phyloP scores from a whole-genome alignment of 352 stramenopile species.

The Phytophthora pseudosyringae region DNA sequence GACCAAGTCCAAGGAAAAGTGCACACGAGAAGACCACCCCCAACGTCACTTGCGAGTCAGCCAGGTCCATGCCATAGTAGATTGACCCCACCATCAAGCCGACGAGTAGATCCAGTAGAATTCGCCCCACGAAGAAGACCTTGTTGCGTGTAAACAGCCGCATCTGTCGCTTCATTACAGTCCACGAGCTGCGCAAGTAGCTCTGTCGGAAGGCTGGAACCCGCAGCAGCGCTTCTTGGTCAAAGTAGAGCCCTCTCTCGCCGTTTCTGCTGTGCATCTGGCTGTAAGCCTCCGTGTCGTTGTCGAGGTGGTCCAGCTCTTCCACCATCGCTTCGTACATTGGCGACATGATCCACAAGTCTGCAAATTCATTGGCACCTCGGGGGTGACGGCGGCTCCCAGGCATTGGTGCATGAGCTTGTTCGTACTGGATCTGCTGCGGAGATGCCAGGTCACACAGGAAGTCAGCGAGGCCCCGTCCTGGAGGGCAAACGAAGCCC shows the following conservation, averaged over 20 bases:
- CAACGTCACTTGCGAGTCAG: conserved; percentile 43
- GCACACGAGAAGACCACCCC: conserved; percentile 82
- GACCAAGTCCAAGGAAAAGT: conserved; percentile 78
- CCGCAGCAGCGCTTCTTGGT: conserved; percentile 43
- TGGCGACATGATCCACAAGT: conserved; percentile 50
- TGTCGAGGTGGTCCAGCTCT: conserved; percentile 37
- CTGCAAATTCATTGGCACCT: conserved; percentile 47
- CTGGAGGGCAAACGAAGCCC: conserved; percentile 59
- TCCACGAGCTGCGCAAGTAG: conserved; percentile 42
- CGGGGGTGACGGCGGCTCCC: conserved; percentile 38
- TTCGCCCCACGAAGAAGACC: conserved; percentile 41
- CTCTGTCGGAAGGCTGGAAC: conserved; percentile 50
- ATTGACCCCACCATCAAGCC: conserved; percentile 47
- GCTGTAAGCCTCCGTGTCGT: conserved; percentile 30
- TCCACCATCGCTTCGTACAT: conserved; percentile 51
- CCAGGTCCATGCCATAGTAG: conserved; percentile 48
- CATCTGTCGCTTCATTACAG: conserved; percentile 46
- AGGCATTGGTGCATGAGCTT: conserved; percentile 26
- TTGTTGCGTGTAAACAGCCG: conserved; percentile 48
- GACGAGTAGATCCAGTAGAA: conserved; percentile 43
- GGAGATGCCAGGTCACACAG: conserved; percentile 53
- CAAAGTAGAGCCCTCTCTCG: conserved; percentile 34
- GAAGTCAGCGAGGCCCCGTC: conserved; percentile 53
- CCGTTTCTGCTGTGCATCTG: conserved; percentile 30
- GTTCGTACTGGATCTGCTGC: conserved; percentile 50